A percentile compares a stretch with the other conserved stretches of the same genome.
These are phyloP conservation scores for Fusarium sp. DNA, from an alignment of 2,329 filamentous ascomycete genomes.

Conservation along the genomic window DNA sequence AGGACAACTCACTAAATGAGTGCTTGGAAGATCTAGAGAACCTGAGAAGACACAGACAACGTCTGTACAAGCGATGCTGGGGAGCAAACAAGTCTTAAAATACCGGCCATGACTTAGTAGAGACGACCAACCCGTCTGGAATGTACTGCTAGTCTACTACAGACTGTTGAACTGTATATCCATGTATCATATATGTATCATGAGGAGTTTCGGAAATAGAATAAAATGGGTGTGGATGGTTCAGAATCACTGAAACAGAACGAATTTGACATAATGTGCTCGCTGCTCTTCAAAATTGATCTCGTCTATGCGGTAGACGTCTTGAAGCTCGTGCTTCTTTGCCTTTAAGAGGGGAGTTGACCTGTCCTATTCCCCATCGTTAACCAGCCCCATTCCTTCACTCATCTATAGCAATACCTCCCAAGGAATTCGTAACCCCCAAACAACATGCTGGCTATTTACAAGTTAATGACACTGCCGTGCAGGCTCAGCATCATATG, in stretches of 20 bases:
- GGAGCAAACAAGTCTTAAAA: conserved; percentile 18
- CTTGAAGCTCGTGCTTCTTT: conserved; percentile 11
- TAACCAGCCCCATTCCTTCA: background rate
- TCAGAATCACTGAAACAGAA: background rate
- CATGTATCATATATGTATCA: conserved; percentile 29
- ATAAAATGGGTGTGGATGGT: background rate
- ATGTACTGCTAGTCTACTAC: background rate
- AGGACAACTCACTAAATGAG: conserved; percentile 67
- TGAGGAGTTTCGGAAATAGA: background rate
- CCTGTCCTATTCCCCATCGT: conserved; percentile 4
- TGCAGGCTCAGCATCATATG: background rate
- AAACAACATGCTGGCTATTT: conserved; percentile 3
- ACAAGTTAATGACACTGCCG: background rate
- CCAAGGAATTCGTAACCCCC: conserved; percentile 1
- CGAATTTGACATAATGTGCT: background rate
- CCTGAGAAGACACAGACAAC: conserved; percentile 63
- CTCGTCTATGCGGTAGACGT: conserved; percentile 32
- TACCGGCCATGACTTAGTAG: background rate
- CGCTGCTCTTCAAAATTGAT: conserved; percentile 14
- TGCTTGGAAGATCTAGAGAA: conserved; percentile 67
- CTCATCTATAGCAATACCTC: conserved; percentile 21
- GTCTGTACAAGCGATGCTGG: conserved; percentile 52
- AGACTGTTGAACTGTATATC: conserved; percentile 9
- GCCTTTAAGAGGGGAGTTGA: conserved; percentile 24
- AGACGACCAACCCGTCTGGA: background rate